These are phyloP conservation scores for Leucocoprinus sp. DNA, from an alignment of 768 basidiomycete species.

Conservation along the genomic window DNA sequence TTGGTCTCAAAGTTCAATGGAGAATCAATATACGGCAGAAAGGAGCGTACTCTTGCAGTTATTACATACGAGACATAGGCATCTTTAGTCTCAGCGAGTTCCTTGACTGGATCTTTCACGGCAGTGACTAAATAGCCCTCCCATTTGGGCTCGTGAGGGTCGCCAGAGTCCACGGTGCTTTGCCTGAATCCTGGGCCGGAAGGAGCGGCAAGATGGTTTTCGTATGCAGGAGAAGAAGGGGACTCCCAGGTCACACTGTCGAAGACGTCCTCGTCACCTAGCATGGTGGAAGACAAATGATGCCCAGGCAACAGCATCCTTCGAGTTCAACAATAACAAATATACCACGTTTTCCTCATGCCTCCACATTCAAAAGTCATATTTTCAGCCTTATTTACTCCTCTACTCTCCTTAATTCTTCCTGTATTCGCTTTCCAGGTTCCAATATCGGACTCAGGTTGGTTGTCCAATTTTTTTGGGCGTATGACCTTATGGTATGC, in stretches of 20 bases:
- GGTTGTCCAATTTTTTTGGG: constrained; percentile 8
- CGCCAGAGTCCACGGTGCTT: constrained; percentile 65
- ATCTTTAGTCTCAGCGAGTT: constrained; percentile 95
- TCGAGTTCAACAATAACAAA: constrained; percentile 28
- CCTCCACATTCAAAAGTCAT: constrained; percentile 16
- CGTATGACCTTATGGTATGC: constrained; percentile 9
- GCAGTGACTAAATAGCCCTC: constrained; percentile 76
- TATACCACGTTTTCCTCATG: constrained; percentile 22
- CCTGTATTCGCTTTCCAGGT: constrained; percentile 48
- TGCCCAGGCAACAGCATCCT: constrained; percentile 10
- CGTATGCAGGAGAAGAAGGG: constrained; percentile 47
- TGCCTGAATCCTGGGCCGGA: constrained; percentile 76
- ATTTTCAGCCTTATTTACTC: constrained; percentile 16
- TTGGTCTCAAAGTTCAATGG: constrained; percentile 24
- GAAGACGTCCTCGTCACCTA: constrained; percentile 84
- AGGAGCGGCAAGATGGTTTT: constrained; percentile 31
- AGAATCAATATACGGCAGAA: constrained; percentile 4
- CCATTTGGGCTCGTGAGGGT: constrained; percentile 85
- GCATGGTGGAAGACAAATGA: constrained; percentile 38
- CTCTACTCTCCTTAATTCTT: constrained; percentile 24
- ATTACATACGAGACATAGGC: constrained; percentile 94
- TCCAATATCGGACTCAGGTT: constrained; percentile 55
- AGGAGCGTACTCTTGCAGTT: constrained; percentile 59
- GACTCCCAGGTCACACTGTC: constrained; percentile 91
- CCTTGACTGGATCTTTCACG: constrained; percentile 91